Evolutionary conservation across 768 basidiomycete genomes (phyloP).

Genomic region (Mycena capillaripes): DNA sequence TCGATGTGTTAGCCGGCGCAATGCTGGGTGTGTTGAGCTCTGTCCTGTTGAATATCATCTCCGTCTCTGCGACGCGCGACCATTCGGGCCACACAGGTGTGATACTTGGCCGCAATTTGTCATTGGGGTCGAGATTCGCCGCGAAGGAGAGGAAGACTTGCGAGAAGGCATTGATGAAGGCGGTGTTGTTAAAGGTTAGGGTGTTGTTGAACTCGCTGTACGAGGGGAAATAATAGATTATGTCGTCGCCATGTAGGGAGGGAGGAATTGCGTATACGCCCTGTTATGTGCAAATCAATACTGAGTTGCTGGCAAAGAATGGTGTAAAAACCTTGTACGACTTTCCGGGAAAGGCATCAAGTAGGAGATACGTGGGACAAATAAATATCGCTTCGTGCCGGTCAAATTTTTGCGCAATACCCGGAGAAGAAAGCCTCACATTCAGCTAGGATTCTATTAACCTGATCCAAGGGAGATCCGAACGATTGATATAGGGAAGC

Average conservation of each 20-base stretch:
- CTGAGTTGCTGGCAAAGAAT: no score
- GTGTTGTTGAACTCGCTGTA: not conserved
- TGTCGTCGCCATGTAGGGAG: slow-evolving; percentile 36
- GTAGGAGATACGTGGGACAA: slow-evolving; percentile 41
- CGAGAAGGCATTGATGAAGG: slow-evolving; percentile 44
- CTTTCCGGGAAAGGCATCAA: slow-evolving; percentile 17
- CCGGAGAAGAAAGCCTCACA: slow-evolving; percentile 27
- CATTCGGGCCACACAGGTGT: slow-evolving; percentile 27
- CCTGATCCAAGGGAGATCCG: slow-evolving; percentile 38
- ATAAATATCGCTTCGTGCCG: slow-evolving; percentile 39
- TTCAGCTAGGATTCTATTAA: slow-evolving; percentile 39
- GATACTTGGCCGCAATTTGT: slow-evolving; percentile 31
- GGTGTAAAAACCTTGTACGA: slow-evolving; percentile 18
- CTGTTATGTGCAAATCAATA: not conserved
- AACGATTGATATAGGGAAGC: slow-evolving; percentile 33
- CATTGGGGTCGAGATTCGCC: slow-evolving; percentile 40
- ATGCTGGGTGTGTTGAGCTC: slow-evolving; percentile 8
- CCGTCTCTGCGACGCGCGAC: slow-evolving; percentile 18
- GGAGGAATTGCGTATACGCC: slow-evolving; percentile 42
- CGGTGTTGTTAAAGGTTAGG: slow-evolving; percentile 36
- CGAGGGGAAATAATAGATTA: slow-evolving; percentile 39
- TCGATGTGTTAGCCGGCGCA: slow-evolving; percentile 28
- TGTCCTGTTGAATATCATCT: slow-evolving; percentile 46
- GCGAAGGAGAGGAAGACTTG: slow-evolving; percentile 43
- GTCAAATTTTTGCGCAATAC: not conserved